Evolutionary conservation across 768 basidiomycete genomes (phyloP).

Genomic region (Gelatoporia subvermispora): DNA sequence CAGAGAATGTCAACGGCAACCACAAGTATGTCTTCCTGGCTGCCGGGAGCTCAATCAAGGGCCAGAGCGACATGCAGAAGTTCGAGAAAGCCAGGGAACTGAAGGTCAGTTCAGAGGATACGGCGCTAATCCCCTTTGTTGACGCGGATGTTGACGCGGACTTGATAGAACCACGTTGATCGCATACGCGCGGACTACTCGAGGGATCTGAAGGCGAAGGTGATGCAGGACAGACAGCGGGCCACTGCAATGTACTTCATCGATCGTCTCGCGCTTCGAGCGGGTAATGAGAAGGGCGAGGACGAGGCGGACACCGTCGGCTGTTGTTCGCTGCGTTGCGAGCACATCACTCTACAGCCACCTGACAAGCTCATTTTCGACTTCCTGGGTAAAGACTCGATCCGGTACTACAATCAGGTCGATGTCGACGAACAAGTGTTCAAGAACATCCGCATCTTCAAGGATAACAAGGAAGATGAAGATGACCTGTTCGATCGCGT

Average conservation of each 20-base stretch:
- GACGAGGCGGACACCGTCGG: constrained; percentile 99
- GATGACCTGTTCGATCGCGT: constrained; percentile 95
- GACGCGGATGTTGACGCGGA: neutral
- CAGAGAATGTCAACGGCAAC: constrained; percentile 93
- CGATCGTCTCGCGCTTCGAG: constrained; percentile 93
- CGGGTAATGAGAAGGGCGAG: constrained; percentile 99
- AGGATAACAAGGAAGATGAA: constrained; percentile 82
- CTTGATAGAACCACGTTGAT: constrained; percentile 90
- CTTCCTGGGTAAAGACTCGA: constrained; percentile 98
- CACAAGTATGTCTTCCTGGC: constrained; percentile 98
- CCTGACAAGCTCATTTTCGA: constrained; percentile 91
- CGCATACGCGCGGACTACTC: constrained; percentile 87
- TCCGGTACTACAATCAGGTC: constrained; percentile 92
- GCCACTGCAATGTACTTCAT: constrained; percentile 99
- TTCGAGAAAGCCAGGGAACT: constrained; percentile 97
- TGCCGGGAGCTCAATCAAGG: constrained; percentile 95
- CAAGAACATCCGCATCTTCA: constrained; percentile 98
- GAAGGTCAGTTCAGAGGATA: constrained; percentile 58
- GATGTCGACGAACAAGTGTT: constrained; percentile 88
- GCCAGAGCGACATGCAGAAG: constrained; percentile 95
- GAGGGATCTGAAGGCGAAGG: constrained; percentile 78
- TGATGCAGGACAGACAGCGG: constrained; percentile 92
- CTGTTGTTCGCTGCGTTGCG: constrained; percentile 95
- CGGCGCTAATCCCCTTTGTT: neutral
- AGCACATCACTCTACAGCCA: constrained; percentile 89